Evolutionary conservation across 495 filamentous ascomycete genomes (phyloP).

Genomic region (Podospora pseudocomata): DNA sequence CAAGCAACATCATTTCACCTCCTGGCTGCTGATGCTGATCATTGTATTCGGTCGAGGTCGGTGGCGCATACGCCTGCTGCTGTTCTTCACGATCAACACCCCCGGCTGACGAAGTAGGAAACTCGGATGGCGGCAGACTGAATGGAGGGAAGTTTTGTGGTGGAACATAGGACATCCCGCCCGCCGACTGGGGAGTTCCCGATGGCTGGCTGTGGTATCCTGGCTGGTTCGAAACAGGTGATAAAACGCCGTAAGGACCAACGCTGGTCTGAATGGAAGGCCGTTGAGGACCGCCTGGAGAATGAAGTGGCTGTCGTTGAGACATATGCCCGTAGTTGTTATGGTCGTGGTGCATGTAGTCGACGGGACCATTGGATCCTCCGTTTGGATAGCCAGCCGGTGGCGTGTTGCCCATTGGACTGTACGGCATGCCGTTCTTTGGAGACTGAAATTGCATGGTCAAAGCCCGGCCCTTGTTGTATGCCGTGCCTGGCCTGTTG

Average conservation of each 20-base stretch:
- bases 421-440: conserved; percentile 48
- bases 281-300: conserved; percentile 38
- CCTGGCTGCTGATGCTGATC: conserved; percentile 46
- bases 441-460: conserved; percentile 53
- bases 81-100: conserved; percentile 28
- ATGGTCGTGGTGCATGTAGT: conserved; percentile 46
- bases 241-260: conserved; percentile 46
- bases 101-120: conserved; percentile 34
- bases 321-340: conserved; percentile 36
- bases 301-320: conserved; percentile 41
- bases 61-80: conserved; percentile 32
- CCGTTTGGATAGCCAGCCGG: conserved; percentile 41
- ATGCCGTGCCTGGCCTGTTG: conserved; percentile 44
- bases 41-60: conserved; percentile 42
- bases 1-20: conserved; percentile 56
- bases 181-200: conserved; percentile 43
- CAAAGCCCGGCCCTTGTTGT: conserved; percentile 36
- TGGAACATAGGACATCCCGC: conserved; percentile 41
- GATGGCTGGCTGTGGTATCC: conserved; percentile 46
- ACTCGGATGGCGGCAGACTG: conserved; percentile 54
- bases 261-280: conserved; percentile 47
- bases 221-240: conserved; percentile 46
- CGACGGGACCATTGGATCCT: conserved; percentile 35
- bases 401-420: conserved; percentile 47
- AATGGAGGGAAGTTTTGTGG: conserved; percentile 55